phyloP scores from a whole-genome alignment of 768 basidiomycete genomes.

The Agrocybe chaxingu region DNA sequence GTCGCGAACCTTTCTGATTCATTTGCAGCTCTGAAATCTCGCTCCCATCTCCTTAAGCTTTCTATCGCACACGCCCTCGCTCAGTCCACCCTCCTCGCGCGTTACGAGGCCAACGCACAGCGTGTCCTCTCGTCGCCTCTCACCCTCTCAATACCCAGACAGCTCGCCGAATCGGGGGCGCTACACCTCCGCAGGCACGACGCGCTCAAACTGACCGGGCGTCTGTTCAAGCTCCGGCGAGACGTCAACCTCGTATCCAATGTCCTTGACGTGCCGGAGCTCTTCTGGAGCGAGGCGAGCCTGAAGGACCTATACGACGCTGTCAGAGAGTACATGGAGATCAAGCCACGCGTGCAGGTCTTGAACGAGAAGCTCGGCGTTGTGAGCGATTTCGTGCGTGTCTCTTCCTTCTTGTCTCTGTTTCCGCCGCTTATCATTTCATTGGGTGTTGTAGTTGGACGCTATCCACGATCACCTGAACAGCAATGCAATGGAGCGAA shows the following conservation, averaged over 20 bases:
- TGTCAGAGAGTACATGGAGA: constrained; percentile 94
- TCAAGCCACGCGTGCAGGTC: constrained; percentile 74
- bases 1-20: background rate
- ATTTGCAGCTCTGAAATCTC: constrained; percentile 78
- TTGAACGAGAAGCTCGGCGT: constrained; percentile 87
- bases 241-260: constrained; percentile 92
- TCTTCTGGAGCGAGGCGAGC: constrained; percentile 95
- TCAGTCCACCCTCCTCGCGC: constrained; percentile 88
- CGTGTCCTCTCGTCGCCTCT: constrained; percentile 74
- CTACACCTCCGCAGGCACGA: constrained; percentile 75
- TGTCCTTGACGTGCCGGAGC: constrained; percentile 88
- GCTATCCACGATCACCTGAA: constrained; percentile 94
- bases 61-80: constrained; percentile 95
- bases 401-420: background rate
- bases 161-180: constrained; percentile 74
- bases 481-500: constrained; percentile 84
- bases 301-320: constrained; percentile 88
- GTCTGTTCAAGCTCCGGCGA: constrained; percentile 81
- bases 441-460: constrained; percentile 55
- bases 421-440: background rate
- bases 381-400: constrained; percentile 81
- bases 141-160: constrained; percentile 79
- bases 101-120: constrained; percentile 78
- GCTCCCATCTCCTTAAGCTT: constrained; percentile 85
- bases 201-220: constrained; percentile 83